Percentiles rank a stretch among this genome's conserved stretches.
Conservation (phyloP, 2,329 filamentous ascomycete species). For the Bimuria novae-zelandiae region DNA sequence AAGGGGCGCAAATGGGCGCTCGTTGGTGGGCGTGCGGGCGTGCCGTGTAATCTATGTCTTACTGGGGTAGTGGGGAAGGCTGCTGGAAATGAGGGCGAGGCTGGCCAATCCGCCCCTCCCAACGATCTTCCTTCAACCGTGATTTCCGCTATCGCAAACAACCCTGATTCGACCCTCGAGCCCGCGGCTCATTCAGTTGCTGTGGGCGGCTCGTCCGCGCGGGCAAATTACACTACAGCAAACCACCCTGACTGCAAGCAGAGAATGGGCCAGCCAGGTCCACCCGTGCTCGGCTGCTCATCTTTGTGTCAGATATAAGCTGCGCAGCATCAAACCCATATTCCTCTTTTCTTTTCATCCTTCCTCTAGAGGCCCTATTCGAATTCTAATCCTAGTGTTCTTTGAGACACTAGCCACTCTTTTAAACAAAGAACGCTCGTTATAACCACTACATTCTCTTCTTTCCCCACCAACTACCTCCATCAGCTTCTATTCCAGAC, state of each 20-base stretch:
- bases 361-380: conserved; percentile 16
- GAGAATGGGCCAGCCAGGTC: neutral
- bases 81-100: neutral
- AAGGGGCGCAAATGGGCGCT: conserved; percentile 1
- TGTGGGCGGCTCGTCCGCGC: no score
- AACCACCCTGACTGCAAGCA: neutral
- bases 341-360: conserved; percentile 19
- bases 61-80: neutral
- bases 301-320: conserved; percentile 20
- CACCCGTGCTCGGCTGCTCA: conserved; percentile 3
- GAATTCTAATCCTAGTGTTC: conserved; percentile 24
- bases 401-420: conserved; percentile 38
- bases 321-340: conserved; percentile 5
- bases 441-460: neutral
- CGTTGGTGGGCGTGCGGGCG: conserved; percentile 1
- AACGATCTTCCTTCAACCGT: conserved; percentile 8
- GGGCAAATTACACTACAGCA: no score
- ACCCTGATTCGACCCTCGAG: conserved; percentile 6
- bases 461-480: conserved; percentile 1
- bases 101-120: no score
- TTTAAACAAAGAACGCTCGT: conserved; percentile 25
- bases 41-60: conserved; percentile 7
- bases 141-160: conserved; percentile 7
- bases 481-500: conserved; percentile 17
- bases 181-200: no score